A percentile compares a stretch with the other conserved stretches of the same genome.
Evolutionary conservation across 2,329 filamentous ascomycete species (phyloP).

Genomic region (Botryotinia calthae): DNA sequence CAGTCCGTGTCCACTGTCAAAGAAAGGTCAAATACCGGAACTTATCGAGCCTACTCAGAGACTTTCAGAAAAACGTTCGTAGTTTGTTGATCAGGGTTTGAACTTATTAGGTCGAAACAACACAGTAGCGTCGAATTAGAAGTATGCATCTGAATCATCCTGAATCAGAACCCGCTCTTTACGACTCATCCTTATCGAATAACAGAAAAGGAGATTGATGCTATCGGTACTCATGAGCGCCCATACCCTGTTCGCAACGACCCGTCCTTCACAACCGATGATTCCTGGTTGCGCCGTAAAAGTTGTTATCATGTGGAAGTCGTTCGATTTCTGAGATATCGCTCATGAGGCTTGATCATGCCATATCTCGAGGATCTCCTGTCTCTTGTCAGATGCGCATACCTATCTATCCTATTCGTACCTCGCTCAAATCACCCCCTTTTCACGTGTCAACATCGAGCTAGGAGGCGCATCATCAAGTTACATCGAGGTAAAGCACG

Average conservation of each 20-base stretch:
- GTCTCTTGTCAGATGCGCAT: neutral
- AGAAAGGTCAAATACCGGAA: slow-evolving; percentile 2
- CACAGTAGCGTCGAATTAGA: neutral
- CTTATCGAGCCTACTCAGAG: neutral
- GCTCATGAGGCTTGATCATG: slow-evolving; percentile 3
- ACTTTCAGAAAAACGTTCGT: neutral
- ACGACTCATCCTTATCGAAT: slow-evolving; percentile 1
- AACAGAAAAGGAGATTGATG: neutral
- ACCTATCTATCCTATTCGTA: neutral
- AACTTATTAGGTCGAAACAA: neutral
- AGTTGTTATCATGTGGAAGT: neutral
- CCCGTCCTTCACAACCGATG: neutral
- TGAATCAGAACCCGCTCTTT: slow-evolving; percentile 1
- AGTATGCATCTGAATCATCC: neutral
- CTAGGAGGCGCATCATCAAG: neutral
- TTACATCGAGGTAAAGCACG: neutral
- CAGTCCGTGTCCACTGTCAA: neutral
- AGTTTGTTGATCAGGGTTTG: neutral
- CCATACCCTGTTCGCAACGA: neutral
- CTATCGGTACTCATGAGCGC: neutral
- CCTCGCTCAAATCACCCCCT: neutral
- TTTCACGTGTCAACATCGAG: neutral
- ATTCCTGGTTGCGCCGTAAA: neutral
- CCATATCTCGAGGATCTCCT: neutral
- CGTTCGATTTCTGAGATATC: neutral